Base-by-base conservation (phyloP, 768 basidiomycete species). In the Xerocomellus intermedius region DNA sequence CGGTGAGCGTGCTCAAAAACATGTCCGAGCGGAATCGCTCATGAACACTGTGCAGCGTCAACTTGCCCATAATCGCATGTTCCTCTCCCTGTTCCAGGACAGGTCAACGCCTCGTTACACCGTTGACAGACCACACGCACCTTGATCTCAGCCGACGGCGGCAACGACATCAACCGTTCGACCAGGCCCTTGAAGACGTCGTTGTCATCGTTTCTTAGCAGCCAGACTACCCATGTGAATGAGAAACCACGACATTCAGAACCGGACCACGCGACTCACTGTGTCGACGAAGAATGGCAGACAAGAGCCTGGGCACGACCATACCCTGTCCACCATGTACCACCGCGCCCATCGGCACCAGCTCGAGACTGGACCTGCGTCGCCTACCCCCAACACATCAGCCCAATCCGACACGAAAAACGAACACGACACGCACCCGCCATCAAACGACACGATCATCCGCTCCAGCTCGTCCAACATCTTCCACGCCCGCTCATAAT, bases 1-100 rank as follows among this genome's bases (percentile, higher is more conserved):
- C 96, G 0, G 87, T 82, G 22, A 98, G 74, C 17, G 94, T 94
- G 64, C 87, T 94, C 54, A 97, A 76, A 67, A 94, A 90, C 76
- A 97, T 89, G 66, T 98, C 94, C 0, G 83, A 79, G 32, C 83
- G 82, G 75, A 96, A 92, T 8, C 84, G 84, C 36, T 80, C 79
- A 60, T 94, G 86, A 1, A 88, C 89, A 26, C 86, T 82, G 49
- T 90, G 84, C 28, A 98, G 72, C 1, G 84, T 85, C n/a, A 96
- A 73, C 59, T 82, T 86, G 0, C 87, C 94, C 65, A 91, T 78
- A 0, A 97, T 73, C 4, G 81, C 78, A 60, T 83, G 82, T 64
- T 91, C 85, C 65, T 91, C 87, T 10, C 86, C 85, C 89, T 94
- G 53, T 33, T 14, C 45, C 24, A 43, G n/a, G 37, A 44, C 36